Base-by-base conservation (phyloP, 2,329 filamentous ascomycete species). In the Coniochaeta hoffmannii region DNA sequence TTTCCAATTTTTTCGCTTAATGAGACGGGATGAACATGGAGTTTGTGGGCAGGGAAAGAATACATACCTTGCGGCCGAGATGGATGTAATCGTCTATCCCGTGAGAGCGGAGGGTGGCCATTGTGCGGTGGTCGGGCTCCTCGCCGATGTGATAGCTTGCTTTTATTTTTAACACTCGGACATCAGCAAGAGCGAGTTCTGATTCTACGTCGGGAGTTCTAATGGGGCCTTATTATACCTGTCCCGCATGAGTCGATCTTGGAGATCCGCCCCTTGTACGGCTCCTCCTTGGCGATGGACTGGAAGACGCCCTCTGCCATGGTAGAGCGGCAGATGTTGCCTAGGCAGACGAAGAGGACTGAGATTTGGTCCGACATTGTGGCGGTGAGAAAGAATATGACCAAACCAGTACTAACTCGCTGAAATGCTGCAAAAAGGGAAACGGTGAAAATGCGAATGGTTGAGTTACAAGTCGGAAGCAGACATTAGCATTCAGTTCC, bases 251-350 rank as follows among this genome's bases (percentile, higher is more conserved):
- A 95, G 71, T 97, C 94, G 62, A 97, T 84, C 57, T 75, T 75
- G 15, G 74, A 75, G 65, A 97, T 83, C 58, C 77, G 73, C 50
- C 72, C 76, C 63, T 79, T 76, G 65, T 83, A 84, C 24, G 81
- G 76, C 50, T 80, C 72, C 62, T 86, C 81, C 61, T 81, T 77
- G 38, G 80, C 80, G 38, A 94, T 74, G 58, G 86, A 82, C 57
- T 85, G 83, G 74, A 99, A 97, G 61, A 96, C 89, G 52, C 89
- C 94, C 76, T 97, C 93, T 49, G 92, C 90, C 94, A 99, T 97
- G 31, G 94, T 89, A 8, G 91, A 96, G 58, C 82, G 79, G 69
- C 91, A 99, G 66, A 97, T 97, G 72, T 99, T 99, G 69, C 94
- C 94, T 32, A 97, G 80, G 73, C 94, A 99, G 63, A 97, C 93